These are phyloP conservation scores for Malassezia globosa DNA, from an alignment of 1,284 basidiomycete genomes.

Conservation along the genomic window DNA sequence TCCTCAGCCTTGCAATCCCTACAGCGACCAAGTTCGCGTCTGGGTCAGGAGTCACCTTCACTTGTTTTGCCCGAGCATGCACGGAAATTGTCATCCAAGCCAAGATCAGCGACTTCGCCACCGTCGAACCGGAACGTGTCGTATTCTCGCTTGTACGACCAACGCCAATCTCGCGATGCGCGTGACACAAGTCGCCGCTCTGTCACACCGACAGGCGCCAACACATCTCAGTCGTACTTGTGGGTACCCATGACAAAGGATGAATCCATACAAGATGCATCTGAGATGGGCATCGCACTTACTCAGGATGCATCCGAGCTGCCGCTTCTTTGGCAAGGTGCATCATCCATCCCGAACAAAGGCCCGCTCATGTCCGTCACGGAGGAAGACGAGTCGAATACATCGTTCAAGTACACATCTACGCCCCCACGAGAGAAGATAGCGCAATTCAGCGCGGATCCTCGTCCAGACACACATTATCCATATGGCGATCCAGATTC, in stretches of 20 bases:
- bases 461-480: too few species aligned
- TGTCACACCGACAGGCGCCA: not conserved
- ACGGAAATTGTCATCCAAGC: too few species aligned
- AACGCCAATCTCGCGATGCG: not conserved
- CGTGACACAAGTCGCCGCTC: too few species aligned
- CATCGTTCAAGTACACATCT: too few species aligned
- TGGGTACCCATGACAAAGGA: not conserved
- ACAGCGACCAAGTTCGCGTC: not conserved
- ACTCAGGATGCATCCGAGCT: constrained; percentile 2
- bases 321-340: not conserved
- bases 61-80: too few species aligned
- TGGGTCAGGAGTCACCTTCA: not conserved
- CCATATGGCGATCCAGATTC: too few species aligned
- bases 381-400: constrained; percentile 2
- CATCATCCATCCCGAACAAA: not conserved
- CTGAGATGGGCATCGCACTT: constrained; percentile 5
- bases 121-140: too few species aligned
- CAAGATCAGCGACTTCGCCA: too few species aligned
- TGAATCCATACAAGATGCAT: constrained; percentile 1
- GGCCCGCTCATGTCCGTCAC: constrained; percentile 3
- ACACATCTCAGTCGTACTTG: not conserved
- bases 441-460: not conserved
- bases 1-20: not conserved
- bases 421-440: not conserved
- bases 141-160: too few species aligned